Evolutionary conservation across 2,329 filamentous ascomycete species (phyloP), one percentile per base, ranked within the genome.

Genomic region (Clonostachys rhizophaga): DNA sequence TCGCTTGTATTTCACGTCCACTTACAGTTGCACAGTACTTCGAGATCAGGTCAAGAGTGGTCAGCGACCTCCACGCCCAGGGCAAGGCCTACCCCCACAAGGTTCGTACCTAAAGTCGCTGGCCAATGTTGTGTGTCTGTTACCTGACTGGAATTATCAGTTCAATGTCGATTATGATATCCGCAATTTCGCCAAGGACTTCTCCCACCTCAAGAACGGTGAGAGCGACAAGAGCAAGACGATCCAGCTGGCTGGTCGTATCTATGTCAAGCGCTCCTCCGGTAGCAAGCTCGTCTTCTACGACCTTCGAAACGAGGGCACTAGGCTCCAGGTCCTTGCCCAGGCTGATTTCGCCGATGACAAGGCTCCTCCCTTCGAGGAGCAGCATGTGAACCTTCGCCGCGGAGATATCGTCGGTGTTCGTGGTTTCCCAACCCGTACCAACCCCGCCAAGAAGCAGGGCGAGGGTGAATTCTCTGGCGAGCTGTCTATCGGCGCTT

Each of bases 401-500:
- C 79, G 92, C 66, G 95, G 94, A 65, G 95, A 99, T 66, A 89
- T 96, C 55, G 87, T 99, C 58, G 94, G 92, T 54, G 54, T 65
- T 48, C 57, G 57, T 51, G 55, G 65, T 14, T 60, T 54, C 47
- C 55, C 55, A 34, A 53, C 50, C 75, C 66, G 91, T 49, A 97
- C 91, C 40, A 86, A 85, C 54, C 94, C 94, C 58, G 94, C 94
- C 83, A 94, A 84, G 71, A 90, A 91, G 77, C 87, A 76, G 65
- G 81, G 90, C 54, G 83, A 86, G 60, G 87, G 91, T 36, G 67
- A 69, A 13, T 62, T 47, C 46, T 65, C 61, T 48, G 94, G 94
- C 54, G 92, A 99, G 71, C 79, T 99, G 45, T 95, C 90, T 40
- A 90, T 99, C 66, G 95, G 96, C 62, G 94, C 94, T 2, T 84